Evolutionary conservation across 164 flowering plant species (phyloP).

Genomic region (Dillenia suffruticosa): DNA sequence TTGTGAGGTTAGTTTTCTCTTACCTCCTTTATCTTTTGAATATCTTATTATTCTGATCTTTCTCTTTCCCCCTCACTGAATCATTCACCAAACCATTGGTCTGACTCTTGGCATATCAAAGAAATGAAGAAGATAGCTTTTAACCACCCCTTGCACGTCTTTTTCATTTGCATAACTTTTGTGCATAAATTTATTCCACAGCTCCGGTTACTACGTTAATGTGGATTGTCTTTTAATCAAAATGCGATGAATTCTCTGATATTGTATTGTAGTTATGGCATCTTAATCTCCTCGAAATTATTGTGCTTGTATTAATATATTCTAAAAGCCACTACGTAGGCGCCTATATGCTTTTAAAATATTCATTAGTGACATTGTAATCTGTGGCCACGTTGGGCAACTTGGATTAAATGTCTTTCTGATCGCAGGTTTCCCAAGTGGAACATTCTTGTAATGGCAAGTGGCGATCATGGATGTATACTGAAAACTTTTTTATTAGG

Average conservation of each 20-base stretch:
- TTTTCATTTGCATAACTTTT: no score
- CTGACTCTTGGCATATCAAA: no score
- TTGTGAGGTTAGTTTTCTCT: constrained; percentile 16
- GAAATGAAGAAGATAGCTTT: no score
- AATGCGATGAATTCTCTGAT: background rate
- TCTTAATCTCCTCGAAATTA: constrained; percentile 29
- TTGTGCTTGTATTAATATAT: background rate
- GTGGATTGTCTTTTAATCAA: constrained; percentile 8
- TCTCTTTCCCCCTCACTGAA: constrained; percentile 3
- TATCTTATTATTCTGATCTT: background rate
- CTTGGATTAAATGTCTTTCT: background rate
- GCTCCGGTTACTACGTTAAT: background rate
- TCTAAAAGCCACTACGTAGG: background rate
- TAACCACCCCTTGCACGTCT: no score
- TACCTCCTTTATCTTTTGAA: constrained; percentile 4
- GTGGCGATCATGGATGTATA: background rate
- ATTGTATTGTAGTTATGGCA: background rate
- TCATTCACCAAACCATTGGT: no score
- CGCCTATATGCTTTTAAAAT: constrained; percentile 9
- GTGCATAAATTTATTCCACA: no score
- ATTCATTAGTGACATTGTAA: constrained; percentile 8
- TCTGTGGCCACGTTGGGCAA: constrained; percentile 7
- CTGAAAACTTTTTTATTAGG: background rate
- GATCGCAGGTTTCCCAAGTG: background rate
- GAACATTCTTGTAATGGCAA: background rate